A percentile compares a stretch with the other conserved stretches of the same genome.
Conservation (phyloP, 1,284 basidiomycete genomes). For the Pseudozyma sp. region DNA sequence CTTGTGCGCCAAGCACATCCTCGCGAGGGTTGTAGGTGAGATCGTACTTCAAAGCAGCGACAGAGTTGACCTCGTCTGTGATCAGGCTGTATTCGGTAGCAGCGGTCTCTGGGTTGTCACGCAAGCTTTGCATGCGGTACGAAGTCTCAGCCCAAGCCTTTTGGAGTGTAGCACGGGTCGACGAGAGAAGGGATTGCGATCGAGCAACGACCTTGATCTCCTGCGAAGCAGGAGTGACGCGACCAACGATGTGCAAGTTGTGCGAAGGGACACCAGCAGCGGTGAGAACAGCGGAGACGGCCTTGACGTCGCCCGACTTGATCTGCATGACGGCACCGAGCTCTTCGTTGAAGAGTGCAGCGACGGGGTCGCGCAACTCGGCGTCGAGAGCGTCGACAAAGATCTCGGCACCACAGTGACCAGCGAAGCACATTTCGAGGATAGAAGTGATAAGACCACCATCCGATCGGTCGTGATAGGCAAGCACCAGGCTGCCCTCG, state of each 20-base stretch:
- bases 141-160: conserved; percentile 93
- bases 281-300: conserved; percentile 77
- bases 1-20: conserved; percentile 36
- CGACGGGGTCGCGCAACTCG: conserved; percentile 70
- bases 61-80: conserved; percentile 52
- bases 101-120: conserved; percentile 84
- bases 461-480: conserved; percentile 98
- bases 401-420: conserved; percentile 81
- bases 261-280: conserved; percentile 79
- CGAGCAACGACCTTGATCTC: conserved; percentile 71
- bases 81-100: conserved; percentile 87
- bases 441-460: conserved; percentile 92
- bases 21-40: conserved; percentile 64
- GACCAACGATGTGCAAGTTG: conserved; percentile 81
- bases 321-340: conserved; percentile 93
- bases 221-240: conserved; percentile 73
- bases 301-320: conserved; percentile 74
- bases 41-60: conserved; percentile 70
- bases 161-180: conserved; percentile 79
- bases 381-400: conserved; percentile 74
- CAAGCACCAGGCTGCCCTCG: conserved; percentile 79
- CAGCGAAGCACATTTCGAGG: conserved; percentile 97
- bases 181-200: conserved; percentile 35
- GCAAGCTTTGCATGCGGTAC: conserved; percentile 86
- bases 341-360: conserved; percentile 93